Evolutionary conservation across 2,329 filamentous ascomycete genomes (phyloP), one percentile per base, ranked within the genome.

Genomic region (Diaporthe amygdali): DNA sequence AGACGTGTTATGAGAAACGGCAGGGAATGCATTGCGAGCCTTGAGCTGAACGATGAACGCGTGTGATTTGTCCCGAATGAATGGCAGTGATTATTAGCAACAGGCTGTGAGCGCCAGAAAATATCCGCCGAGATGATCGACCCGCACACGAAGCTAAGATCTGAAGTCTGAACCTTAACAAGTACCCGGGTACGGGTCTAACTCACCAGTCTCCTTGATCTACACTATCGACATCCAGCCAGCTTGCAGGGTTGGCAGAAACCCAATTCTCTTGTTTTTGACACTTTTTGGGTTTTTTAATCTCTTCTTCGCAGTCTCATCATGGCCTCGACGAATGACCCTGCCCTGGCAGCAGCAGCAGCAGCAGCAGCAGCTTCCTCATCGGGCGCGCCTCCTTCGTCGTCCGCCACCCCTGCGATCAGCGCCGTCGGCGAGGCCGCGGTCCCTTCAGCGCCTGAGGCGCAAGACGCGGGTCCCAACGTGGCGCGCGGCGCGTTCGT

Each of bases 401-500:
- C 55, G 10, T 22, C n/a, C 52, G 4, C 56, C 25, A 47, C 59
- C 5, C 59, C 59, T 3, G 59, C 34, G 12, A 30, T 49, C 20
- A 41, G 22, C 47, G 52, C 63, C 25, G 32, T 27, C 32, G 32
- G 46, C 39, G 61, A 51, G 37, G 61, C 41, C 39, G 25, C 59
- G 6, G 39, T 22, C 5, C 20, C 56, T 1, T 4, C 27, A 0
- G 3, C 27, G 20, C 10, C 12, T 3, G 32, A 12, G 10, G 22
- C 20, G 41, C 17, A 30, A 22, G 32, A 12, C 5, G 20, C 17
- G 14, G n/a, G 25, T 14, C 8, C 37, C 15, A n/a, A 22, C 1
- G 55, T 39, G 2, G 51, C 41, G 9, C 47, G 72, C 10, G 95
- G 95, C 56, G 90, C 91, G 15, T 88, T 98, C 39, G 89, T 97